Evolutionary conservation across 2,329 filamentous ascomycete genomes (phyloP).

Genomic region (Camillea tinctor): DNA sequence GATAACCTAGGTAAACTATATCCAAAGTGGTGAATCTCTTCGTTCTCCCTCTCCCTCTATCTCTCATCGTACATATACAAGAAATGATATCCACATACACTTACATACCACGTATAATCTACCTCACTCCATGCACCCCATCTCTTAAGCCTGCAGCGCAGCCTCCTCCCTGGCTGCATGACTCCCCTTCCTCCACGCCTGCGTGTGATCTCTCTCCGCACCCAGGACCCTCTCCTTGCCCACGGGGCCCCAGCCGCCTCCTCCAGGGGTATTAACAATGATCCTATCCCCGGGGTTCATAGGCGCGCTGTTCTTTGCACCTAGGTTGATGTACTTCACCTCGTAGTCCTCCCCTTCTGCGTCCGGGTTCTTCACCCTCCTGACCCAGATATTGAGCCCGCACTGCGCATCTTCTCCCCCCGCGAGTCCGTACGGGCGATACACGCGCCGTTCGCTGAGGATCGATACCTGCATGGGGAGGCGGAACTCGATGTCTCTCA

Average conservation of each 20-base stretch:
- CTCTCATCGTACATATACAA: too few relatives aligned
- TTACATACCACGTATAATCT: too few relatives aligned
- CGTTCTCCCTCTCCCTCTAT: too few relatives aligned
- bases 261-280: conserved; percentile 74
- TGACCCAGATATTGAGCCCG: conserved; percentile 84
- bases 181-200: conserved; percentile 55
- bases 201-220: conserved; percentile 52
- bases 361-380: conserved; percentile 21
- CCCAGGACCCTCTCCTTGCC: conserved; percentile 56
- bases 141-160: conserved; percentile 49
- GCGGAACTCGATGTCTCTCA: conserved; percentile 72
- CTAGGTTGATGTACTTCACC: conserved; percentile 67
- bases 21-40: too few relatives aligned
- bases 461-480: conserved; percentile 71
- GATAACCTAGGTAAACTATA: too few relatives aligned
- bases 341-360: conserved; percentile 46
- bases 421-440: conserved; percentile 75
- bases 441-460: conserved; percentile 69
- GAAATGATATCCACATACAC: too few relatives aligned
- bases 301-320: conserved; percentile 75
- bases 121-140: not conserved
- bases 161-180: conserved; percentile 56
- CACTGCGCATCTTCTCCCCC: conserved; percentile 78
- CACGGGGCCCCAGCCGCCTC: conserved; percentile 70
- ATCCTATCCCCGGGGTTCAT: conserved; percentile 78